Evolutionary conservation across 805 yeast genomes (phyloP).

Genomic region (Limtongozyma cylindracea): DNA sequence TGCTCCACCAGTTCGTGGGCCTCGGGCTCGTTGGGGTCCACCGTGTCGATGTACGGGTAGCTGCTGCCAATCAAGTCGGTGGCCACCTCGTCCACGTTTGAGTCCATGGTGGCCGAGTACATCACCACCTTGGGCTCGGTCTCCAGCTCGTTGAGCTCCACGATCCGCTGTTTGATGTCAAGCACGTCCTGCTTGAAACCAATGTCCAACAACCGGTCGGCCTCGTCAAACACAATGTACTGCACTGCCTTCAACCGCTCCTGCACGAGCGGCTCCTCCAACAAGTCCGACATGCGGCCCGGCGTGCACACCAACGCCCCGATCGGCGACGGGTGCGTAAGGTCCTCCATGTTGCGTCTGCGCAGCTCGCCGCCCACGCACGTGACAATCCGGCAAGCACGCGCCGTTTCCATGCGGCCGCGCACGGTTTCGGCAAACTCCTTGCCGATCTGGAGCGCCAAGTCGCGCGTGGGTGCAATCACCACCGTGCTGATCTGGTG

Average conservation of each 20-base stretch:
- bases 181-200: slow-evolving; percentile 73
- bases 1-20: slow-evolving; percentile 41
- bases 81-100: too few relatives aligned
- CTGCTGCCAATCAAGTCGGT: slow-evolving; percentile 38
- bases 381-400: slow-evolving; percentile 77
- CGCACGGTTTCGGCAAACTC: slow-evolving; percentile 38
- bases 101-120: too few relatives aligned
- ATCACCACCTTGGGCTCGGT: too few relatives aligned
- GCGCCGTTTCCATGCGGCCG: slow-evolving; percentile 14
- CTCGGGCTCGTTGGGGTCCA: slow-evolving; percentile 37
- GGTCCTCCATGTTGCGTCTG: too few relatives aligned
- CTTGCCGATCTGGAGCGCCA: slow-evolving; percentile 63
- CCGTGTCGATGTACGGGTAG: slow-evolving; percentile 38
- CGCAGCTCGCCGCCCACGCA: slow-evolving; percentile 44
- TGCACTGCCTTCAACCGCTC: slow-evolving; percentile 27
- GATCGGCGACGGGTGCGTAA: slow-evolving; percentile 38
- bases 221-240: slow-evolving; percentile 71
- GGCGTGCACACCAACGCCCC: slow-evolving; percentile 86
- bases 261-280: slow-evolving; percentile 39
- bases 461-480: slow-evolving; percentile 82
- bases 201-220: slow-evolving; percentile 87
- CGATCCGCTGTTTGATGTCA: slow-evolving; percentile 47
- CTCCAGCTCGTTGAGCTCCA: slow-evolving; percentile 35
- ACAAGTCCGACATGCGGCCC: slow-evolving; percentile 65
- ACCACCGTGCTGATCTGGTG: slow-evolving; percentile 19